Conservation (phyloP, 2,329 filamentous ascomycete genomes). For the Cyclaneusma minus region DNA sequence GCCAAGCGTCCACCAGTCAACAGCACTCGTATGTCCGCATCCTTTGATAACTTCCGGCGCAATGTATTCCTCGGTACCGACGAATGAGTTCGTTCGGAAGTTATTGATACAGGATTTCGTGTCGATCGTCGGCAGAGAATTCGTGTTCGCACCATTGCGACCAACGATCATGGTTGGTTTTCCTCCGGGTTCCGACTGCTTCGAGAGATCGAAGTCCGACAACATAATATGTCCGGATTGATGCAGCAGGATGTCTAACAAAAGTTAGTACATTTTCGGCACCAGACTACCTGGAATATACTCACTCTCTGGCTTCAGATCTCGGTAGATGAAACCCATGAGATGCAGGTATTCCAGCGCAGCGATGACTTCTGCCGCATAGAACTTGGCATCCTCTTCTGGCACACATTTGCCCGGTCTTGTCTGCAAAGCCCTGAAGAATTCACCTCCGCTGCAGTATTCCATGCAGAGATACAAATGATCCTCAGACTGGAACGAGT, state of each 20-base stretch:
- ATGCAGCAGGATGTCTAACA: conserved; percentile 79
- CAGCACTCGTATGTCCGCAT: conserved; percentile 92
- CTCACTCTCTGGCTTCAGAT: conserved; percentile 92
- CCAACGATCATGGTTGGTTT: conserved; percentile 96
- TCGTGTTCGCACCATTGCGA: conserved; percentile 49
- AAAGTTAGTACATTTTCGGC: conserved; percentile 20
- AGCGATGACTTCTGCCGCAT: conserved; percentile 92
- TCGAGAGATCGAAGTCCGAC: conserved; percentile 95
- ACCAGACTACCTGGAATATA: conserved; percentile 13
- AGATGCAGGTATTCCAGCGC: conserved; percentile 92
- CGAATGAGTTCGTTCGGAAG: conserved; percentile 96
- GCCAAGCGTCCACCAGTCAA: conserved; percentile 98
- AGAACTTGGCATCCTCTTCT: conserved; percentile 93
- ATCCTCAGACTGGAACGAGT: conserved; percentile 98
- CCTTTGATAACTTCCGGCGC: conserved; percentile 98
- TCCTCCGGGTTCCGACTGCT: conserved; percentile 90
- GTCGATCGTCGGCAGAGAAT: conserved; percentile 87
- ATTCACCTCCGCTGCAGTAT: conserved; percentile 97
- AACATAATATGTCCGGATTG: conserved; percentile 99
- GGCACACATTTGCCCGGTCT: conserved; percentile 93
- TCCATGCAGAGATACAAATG: conserved; percentile 99
- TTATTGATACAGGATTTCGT: conserved; percentile 97
- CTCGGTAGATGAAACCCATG: conserved; percentile 98
- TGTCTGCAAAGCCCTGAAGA: conserved; percentile 92
- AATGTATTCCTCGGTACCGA: conserved; percentile 97